phyloP scores from a whole-genome alignment of 139 green algal species.

The Volvox reticuliferus region DNA sequence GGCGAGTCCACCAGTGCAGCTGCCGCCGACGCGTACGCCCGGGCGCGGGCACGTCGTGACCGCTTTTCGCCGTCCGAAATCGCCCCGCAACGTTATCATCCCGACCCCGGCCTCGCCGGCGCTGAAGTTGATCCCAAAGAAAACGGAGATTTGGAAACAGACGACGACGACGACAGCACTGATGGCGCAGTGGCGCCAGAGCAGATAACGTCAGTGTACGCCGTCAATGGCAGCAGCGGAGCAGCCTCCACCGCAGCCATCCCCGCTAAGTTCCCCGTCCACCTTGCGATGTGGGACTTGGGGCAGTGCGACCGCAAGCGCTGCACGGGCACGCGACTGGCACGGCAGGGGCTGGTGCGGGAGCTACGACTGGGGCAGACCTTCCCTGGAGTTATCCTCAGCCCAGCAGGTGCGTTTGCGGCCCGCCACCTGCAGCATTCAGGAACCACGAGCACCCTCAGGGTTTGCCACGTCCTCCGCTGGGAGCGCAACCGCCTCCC shows the following conservation, averaged over 20 bases:
- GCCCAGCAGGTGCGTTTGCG: conserved; percentile 64
- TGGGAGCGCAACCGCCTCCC: too few species aligned
- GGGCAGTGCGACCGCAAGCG: conserved; percentile 93
- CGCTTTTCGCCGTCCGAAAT: neutral
- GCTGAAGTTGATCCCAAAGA: neutral
- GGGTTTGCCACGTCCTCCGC: too few species aligned
- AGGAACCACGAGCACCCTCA: too few species aligned
- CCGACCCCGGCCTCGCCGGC: neutral
- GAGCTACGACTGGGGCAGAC: conserved; percentile 85
- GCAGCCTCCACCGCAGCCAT: neutral
- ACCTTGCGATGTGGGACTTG: conserved; percentile 93
- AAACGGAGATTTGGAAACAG: neutral
- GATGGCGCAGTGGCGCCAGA: neutral
- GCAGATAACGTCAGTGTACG: neutral
- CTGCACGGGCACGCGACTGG: conserved; percentile 76
- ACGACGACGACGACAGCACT: neutral
- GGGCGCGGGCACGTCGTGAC: neutral
- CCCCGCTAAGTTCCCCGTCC: conserved; percentile 34
- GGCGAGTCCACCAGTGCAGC: conserved; percentile 10
- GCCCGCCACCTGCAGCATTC: too few species aligned
- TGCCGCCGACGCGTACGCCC: neutral
- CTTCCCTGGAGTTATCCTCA: conserved; percentile 91
- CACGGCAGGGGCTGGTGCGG: conserved; percentile 73
- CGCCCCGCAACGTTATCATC: neutral
- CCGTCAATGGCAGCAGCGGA: neutral